Evolutionary conservation across 2,329 filamentous ascomycete genomes (phyloP), one percentile per base, ranked within the genome.

Genomic region (Lachnellula subtilissima): DNA sequence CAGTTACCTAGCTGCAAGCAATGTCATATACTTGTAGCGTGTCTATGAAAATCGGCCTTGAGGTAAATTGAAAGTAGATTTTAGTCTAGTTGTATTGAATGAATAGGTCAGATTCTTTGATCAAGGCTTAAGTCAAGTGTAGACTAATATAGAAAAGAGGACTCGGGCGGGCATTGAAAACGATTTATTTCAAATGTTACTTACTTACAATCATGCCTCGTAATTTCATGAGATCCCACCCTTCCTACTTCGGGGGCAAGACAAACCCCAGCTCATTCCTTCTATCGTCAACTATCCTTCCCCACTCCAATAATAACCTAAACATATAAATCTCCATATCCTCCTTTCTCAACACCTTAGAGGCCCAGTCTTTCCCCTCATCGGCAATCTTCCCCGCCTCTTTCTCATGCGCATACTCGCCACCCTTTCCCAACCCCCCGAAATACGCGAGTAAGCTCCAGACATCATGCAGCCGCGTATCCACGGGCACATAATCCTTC

Each of bases 401-500:
- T 5, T 69, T 43, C 25, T 54, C 50, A 50, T 52, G 35, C 15
- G 48, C 53, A 6, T 43, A 54, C 12, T 42, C 49, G 4, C 39
- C 46, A 1, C 61, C 61, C 0, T 37, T 32, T 32, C 49, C 52
- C 49, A 61, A 15, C 48, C 66, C 53, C 42, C 61, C 62, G 19
- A 73, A 63, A 53, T 70, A 72, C 14, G 56, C 54, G 1, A 73
- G 49, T 11, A 65, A 63, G 15, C 53, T 53, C 46, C 59, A 57
- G 3, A 64, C 37, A n/a, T 45, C 57, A 35, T 60, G 49, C 28
- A 72, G 57, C 5, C 72, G 61, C 9, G 71, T 75, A 63, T 86
- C 82, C 61, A 86, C 75, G 0, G 85, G 85, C 0, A 86, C 76
- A 61, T 84, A 87, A 67, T 87, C 84, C 22, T 74, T 72, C 85